Percentiles rank a stretch among this genome's conserved stretches.
These are phyloP conservation scores for Geosmithia morbida DNA, from an alignment of 2,329 filamentous ascomycete species.

Conservation along the genomic window DNA sequence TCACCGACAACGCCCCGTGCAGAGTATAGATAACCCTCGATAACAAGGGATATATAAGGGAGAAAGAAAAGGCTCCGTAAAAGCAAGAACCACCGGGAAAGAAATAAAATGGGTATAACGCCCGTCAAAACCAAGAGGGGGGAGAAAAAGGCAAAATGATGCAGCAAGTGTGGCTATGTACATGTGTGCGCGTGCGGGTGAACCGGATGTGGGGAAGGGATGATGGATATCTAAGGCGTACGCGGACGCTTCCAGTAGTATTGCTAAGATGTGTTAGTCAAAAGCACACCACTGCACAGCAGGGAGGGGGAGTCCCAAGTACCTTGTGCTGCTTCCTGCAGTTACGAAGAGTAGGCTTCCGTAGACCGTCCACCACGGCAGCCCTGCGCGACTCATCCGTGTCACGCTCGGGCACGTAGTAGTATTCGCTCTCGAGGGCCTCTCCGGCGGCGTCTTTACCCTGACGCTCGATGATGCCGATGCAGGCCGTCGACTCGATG, in stretches of 20 bases:
- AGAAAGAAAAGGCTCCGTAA: no score
- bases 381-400: conserved; percentile 62
- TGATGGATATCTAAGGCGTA: conserved; percentile 29
- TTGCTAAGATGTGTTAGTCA: conserved; percentile 30
- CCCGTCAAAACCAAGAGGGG: no score
- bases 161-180: not conserved
- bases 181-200: not conserved
- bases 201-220: no score
- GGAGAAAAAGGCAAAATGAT: no score
- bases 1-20: no score
- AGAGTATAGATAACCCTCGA: no score
- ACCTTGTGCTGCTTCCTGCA: conserved; percentile 98
- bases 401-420: conserved; percentile 85
- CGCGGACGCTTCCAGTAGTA: conserved; percentile 55
- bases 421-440: conserved; percentile 87
- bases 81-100: no score
- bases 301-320: conserved; percentile 7
- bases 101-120: no score
- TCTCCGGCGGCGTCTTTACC: conserved; percentile 96
- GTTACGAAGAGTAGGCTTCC: conserved; percentile 76
- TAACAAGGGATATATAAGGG: no score
- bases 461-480: conserved; percentile 77
- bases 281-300: not conserved
- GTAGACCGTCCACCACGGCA: conserved; percentile 71
- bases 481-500: conserved; percentile 60